Percentiles rank a stretch among this genome's conserved stretches.
Evolutionary conservation across 1,284 basidiomycete genomes (phyloP).

Genomic region (Papiliotrema nemorosa): DNA sequence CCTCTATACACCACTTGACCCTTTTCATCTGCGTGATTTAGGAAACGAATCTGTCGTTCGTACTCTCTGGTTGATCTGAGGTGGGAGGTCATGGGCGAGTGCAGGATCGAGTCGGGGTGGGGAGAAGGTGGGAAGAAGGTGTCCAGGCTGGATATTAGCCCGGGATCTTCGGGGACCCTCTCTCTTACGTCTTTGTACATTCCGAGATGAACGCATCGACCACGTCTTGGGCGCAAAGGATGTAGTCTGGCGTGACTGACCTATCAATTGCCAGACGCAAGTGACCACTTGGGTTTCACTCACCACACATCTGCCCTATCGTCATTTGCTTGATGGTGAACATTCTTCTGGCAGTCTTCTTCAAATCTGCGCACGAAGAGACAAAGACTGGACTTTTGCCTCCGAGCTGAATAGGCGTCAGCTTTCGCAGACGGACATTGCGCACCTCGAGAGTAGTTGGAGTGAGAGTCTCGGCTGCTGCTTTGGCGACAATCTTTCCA

Average conservation of each 20-base stretch:
- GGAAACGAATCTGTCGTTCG: constrained; percentile 60
- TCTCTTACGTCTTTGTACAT: constrained; percentile 56
- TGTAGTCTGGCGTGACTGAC: constrained; percentile 65
- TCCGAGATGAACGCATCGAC: constrained; percentile 64
- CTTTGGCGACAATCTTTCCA: constrained; percentile 70
- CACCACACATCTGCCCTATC: constrained; percentile 45
- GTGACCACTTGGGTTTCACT: neutral
- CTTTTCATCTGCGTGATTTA: constrained; percentile 59
- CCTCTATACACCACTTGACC: constrained; percentile 72
- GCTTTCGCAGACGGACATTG: neutral
- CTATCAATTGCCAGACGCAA: neutral
- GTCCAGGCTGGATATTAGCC: constrained; percentile 22
- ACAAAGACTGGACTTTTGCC: constrained; percentile 82
- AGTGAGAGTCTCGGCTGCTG: constrained; percentile 81
- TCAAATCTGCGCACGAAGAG: constrained; percentile 58
- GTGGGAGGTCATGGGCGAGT: constrained; percentile 52
- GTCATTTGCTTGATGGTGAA: constrained; percentile 78
- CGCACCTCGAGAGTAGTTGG: constrained; percentile 66
- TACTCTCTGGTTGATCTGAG: constrained; percentile 56
- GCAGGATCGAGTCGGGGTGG: constrained; percentile 50
- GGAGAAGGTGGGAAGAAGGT: constrained; percentile 38
- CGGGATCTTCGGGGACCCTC: neutral
- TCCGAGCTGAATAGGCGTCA: constrained; percentile 54
- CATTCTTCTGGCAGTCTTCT: constrained; percentile 50
- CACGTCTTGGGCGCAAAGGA: constrained; percentile 63